Percentiles rank a stretch among this genome's conserved stretches.
phyloP scores from a whole-genome alignment of 177 flowering plant genomes.

The Vitis hybrid region DNA sequence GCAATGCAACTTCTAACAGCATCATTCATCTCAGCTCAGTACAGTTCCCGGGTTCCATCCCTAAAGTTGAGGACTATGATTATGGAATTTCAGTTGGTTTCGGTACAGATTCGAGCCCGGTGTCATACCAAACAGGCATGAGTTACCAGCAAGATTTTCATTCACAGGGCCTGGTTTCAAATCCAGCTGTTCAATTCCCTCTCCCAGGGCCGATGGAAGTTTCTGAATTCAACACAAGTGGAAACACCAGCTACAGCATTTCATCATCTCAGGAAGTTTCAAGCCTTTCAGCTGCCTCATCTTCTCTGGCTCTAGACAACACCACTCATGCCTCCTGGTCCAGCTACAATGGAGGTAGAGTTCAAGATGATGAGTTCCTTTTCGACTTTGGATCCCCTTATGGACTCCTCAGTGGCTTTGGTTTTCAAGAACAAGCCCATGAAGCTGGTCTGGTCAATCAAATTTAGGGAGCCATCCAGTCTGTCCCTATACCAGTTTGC shows the following conservation, averaged over 20 bases:
- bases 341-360: slow-evolving; percentile 7
- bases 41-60: slow-evolving; percentile 1
- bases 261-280: slow-evolving; percentile 27
- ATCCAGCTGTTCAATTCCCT: slow-evolving; percentile 16
- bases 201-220: slow-evolving; percentile 10
- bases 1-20: not conserved
- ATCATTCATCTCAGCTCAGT: slow-evolving; percentile 2
- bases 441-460: slow-evolving; percentile 2
- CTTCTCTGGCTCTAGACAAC: slow-evolving; percentile 16
- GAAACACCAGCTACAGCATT: slow-evolving; percentile 7
- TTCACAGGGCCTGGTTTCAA: slow-evolving; percentile 5
- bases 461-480: too few species aligned
- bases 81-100: slow-evolving; percentile 5
- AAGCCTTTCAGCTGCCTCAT: slow-evolving; percentile 14
- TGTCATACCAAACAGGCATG: slow-evolving; percentile 1
- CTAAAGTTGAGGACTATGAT: not conserved
- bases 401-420: slow-evolving; percentile 19
- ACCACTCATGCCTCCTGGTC: slow-evolving; percentile 6
- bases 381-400: slow-evolving; percentile 19
- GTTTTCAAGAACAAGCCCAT: slow-evolving; percentile 11
- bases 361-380: slow-evolving; percentile 14
- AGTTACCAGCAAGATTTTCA: slow-evolving; percentile 6
- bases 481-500: too few species aligned
- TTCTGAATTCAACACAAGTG: slow-evolving; percentile 4
- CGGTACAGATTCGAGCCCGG: slow-evolving; percentile 3